phyloP scores from a whole-genome alignment of 169 alveolate genomes.

The Plasmodium malariae region DNA sequence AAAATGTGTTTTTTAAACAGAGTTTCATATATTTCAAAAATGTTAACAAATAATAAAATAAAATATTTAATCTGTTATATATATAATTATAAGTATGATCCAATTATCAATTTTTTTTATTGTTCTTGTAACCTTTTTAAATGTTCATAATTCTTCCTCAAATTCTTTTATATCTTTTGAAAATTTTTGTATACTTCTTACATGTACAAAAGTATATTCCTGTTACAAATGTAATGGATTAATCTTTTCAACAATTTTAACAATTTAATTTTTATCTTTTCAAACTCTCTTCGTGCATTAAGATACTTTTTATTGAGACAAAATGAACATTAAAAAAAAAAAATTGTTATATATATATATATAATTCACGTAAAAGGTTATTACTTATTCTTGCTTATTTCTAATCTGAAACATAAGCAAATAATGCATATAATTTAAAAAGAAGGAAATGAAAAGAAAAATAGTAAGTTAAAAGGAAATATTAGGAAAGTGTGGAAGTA shows the following conservation, averaged over 20 bases:
- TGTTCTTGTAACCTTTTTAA: constrained; percentile 9
- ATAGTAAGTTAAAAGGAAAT: neutral
- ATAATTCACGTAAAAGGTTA: too few species aligned
- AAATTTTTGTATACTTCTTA: neutral
- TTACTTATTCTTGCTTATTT: neutral
- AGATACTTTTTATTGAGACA: constrained; percentile 36
- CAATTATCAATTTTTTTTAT: constrained; percentile 1
- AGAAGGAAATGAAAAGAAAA: neutral
- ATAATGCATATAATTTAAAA: neutral
- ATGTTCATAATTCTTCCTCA: neutral
- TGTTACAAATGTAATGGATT: constrained; percentile 16
- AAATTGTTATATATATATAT: constrained; percentile 2
- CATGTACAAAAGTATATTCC: neutral
- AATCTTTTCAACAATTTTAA: constrained; percentile 5
- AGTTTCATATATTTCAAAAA: constrained; percentile 14
- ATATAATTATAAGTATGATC: constrained; percentile 17
- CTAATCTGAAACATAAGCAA: neutral
- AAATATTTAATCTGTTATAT: constrained; percentile 14
- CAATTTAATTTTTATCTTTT: neutral
- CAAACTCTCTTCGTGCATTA: constrained; percentile 33
- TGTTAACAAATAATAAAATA: constrained; percentile 7
- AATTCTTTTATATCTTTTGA: constrained; percentile 3
- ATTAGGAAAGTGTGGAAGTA: neutral
- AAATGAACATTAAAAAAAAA: neutral
- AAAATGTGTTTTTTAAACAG: constrained; percentile 17